Evolutionary conservation across 805 yeast genomes (phyloP).

Genomic region (Priceomyces melissophilus): DNA sequence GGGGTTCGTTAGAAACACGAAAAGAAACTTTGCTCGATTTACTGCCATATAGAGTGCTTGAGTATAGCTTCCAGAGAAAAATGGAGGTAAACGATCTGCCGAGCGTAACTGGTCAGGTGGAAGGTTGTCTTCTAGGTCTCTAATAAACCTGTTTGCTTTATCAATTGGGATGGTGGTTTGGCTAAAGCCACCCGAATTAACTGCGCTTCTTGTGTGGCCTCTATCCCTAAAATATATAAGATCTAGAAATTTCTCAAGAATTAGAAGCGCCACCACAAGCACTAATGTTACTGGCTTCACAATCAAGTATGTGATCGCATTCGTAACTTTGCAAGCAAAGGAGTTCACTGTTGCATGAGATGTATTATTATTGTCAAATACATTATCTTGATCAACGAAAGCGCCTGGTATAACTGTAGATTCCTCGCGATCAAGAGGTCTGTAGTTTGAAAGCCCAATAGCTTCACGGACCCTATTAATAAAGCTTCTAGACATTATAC

Average conservation of each 20-base stretch:
- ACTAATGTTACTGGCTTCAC: constrained; percentile 25
- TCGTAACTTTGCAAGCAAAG: constrained; percentile 2
- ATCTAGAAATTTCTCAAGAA: constrained; percentile 20
- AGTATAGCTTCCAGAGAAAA: constrained; percentile 74
- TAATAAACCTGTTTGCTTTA: constrained; percentile 48
- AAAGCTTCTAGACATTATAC: background rate
- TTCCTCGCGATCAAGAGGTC: no score
- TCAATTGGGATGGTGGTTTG: constrained; percentile 44
- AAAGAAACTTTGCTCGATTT: constrained; percentile 64
- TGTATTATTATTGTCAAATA: no score
- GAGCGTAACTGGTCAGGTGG: constrained; percentile 18
- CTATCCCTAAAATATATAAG: constrained; percentile 23
- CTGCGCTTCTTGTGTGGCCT: constrained; percentile 6
- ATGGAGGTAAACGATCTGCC: constrained; percentile 32
- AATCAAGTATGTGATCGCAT: constrained; percentile 12
- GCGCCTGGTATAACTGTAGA: no score
- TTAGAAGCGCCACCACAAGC: constrained; percentile 19
- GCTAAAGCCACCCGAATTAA: constrained; percentile 13
- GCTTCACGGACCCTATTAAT: constrained; percentile 9
- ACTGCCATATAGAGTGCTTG: constrained; percentile 73
- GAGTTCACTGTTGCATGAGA: constrained; percentile 6
- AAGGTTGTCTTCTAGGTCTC: constrained; percentile 48
- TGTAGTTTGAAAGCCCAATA: constrained; percentile 2
- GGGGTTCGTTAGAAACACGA: constrained; percentile 70
- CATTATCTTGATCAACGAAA: no score